Conservation (phyloP, 1,139 yeast species). For the Hansenula lynferdii region DNA sequence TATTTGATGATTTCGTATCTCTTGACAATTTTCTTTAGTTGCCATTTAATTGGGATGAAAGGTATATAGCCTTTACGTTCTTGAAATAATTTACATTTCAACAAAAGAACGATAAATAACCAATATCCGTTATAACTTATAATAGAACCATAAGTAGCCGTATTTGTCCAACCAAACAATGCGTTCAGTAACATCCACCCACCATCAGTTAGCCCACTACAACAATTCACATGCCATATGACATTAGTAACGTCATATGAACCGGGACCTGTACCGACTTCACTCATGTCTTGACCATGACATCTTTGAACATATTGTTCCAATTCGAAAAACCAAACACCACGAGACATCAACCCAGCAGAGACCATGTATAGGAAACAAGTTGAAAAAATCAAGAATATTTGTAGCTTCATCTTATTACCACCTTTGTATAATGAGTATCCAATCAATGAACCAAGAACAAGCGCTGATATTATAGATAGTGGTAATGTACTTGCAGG, state of each 20-base stretch:
- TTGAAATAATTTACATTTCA: conserved; percentile 47
- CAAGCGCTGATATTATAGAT: conserved; percentile 69
- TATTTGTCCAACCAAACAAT: conserved; percentile 90
- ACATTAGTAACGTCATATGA: conserved; percentile 76
- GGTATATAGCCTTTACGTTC: conserved; percentile 65
- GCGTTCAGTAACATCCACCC: conserved; percentile 96
- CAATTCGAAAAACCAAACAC: conserved; percentile 85
- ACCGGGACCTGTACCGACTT: conserved; percentile 91
- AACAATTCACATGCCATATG: conserved; percentile 97
- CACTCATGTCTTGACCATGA: conserved; percentile 85
- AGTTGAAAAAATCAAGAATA: conserved; percentile 78
- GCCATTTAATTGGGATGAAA: conserved; percentile 55
- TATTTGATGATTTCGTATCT: conserved; percentile 29
- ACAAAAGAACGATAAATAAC: conserved; percentile 53
- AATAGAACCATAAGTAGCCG: conserved; percentile 94
- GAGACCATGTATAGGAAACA: conserved; percentile 83
- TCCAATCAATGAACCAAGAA: conserved; percentile 67
- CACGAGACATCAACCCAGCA: conserved; percentile 86
- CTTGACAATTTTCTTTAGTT: conserved; percentile 49
- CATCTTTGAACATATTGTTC: conserved; percentile 59
- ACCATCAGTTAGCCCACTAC: conserved; percentile 85
- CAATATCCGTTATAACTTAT: conserved; percentile 72
- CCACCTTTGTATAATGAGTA: conserved; percentile 71
- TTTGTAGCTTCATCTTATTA: conserved; percentile 68
- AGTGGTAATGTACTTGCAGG: conserved; percentile 72